A percentile compares a stretch with the other conserved stretches of the same genome.
Conservation (phyloP, 2,329 filamentous ascomycete genomes). For the Dryadomyces sulphureus region DNA sequence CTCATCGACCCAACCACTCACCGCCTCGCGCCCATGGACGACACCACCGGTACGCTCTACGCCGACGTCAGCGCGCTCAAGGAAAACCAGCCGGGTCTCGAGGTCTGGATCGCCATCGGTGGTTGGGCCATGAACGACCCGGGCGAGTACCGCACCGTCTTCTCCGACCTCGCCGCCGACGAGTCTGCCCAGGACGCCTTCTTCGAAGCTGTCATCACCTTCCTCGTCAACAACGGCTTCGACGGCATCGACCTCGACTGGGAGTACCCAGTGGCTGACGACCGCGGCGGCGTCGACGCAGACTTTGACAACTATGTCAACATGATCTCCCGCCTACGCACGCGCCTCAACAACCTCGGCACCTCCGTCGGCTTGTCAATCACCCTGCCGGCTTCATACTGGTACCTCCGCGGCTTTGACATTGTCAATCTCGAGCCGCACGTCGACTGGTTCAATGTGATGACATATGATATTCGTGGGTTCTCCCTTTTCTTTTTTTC, state of each 20-base stretch:
- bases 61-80: constrained; percentile 18
- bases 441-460: constrained; percentile 11
- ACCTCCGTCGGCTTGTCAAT: not conserved
- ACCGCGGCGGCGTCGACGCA: constrained; percentile 8
- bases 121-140: constrained; percentile 27
- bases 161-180: constrained; percentile 11
- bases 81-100: constrained; percentile 12
- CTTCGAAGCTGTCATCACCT: not conserved
- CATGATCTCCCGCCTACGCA: no score
- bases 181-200: constrained; percentile 8
- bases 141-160: constrained; percentile 13
- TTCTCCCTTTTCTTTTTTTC: no score
- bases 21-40: no score
- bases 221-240: constrained; percentile 10
- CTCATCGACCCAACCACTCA: constrained; percentile 17
- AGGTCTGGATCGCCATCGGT: constrained; percentile 23
- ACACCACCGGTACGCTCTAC: constrained; percentile 12
- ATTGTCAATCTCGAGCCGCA: constrained; percentile 10
- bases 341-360: not conserved
- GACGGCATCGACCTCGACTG: constrained; percentile 10
- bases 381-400: constrained; percentile 8
- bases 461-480: constrained; percentile 17
- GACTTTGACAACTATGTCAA: constrained; percentile 8
- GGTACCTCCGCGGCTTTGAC: constrained; percentile 12
- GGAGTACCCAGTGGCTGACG: constrained; percentile 8